A percentile compares a stretch with the other conserved stretches of the same genome.
Evolutionary conservation across 441 rosid species (phyloP).

Genomic region (Daphne laureola): DNA sequence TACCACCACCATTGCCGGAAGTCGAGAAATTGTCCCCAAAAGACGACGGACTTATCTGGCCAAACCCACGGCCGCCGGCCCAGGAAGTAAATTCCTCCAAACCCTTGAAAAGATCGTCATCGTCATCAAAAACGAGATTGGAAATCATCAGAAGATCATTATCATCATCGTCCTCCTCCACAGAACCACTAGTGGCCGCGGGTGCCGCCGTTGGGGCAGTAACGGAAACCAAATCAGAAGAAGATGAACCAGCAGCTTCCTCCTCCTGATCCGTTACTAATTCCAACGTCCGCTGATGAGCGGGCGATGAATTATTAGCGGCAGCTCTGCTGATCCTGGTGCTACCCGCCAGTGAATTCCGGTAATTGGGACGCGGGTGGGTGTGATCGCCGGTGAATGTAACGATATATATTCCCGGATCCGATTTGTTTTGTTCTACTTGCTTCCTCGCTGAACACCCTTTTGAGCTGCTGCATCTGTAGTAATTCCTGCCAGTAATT

Average conservation of each 20-base stretch:
- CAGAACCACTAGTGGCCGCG: no score
- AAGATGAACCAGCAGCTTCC: no score
- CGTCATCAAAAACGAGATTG: conserved; percentile 43
- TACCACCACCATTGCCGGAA: conserved; percentile 14
- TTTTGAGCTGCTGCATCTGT: conserved; percentile 81
- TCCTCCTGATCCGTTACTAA: no score
- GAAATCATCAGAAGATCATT: conserved; percentile 55
- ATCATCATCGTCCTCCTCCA: conserved; percentile 25
- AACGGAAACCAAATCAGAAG: conserved; percentile 19
- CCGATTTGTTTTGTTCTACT: conserved; percentile 65
- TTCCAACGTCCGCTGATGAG: no score
- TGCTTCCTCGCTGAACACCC: conserved; percentile 83
- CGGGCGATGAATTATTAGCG: no score
- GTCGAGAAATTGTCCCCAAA: conserved; percentile 15
- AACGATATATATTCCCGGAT: conserved; percentile 51
- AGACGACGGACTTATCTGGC: conserved; percentile 10
- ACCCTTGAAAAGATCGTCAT: conserved; percentile 47
- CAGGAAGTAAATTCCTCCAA: conserved; percentile 26
- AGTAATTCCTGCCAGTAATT: conserved; percentile 95
- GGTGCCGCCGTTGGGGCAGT: conserved; percentile 31
- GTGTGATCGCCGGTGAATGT: conserved; percentile 78
- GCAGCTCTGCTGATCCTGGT: conserved; percentile 70
- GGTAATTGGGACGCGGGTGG: conserved; percentile 78
- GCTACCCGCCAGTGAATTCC: conserved; percentile 85
- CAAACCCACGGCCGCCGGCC: conserved; percentile 1